Evolutionary conservation across 2,329 filamentous ascomycete genomes (phyloP).

Genomic region (Metarhizium brunneum): DNA sequence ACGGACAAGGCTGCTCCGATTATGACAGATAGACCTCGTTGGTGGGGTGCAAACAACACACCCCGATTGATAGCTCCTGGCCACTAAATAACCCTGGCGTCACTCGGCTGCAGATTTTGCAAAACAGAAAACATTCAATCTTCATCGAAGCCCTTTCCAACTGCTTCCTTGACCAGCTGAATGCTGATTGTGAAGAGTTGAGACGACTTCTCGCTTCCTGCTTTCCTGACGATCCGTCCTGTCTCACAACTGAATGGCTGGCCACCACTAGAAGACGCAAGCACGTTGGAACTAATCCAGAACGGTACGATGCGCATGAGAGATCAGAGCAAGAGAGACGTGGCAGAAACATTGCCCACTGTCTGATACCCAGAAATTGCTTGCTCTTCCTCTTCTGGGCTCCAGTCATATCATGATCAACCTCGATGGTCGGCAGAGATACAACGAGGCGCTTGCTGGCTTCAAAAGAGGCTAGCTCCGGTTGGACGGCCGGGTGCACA

Average conservation of each 20-base stretch:
- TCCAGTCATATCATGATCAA: neutral
- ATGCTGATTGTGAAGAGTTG: too few relatives aligned
- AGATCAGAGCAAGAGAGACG: neutral
- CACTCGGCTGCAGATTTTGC: neutral
- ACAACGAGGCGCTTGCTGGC: neutral
- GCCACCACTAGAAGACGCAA: neutral
- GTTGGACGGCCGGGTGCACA: neutral
- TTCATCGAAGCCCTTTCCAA: neutral
- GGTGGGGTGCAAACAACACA: neutral
- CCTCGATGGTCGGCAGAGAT: neutral
- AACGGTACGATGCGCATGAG: neutral
- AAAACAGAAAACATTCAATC: neutral
- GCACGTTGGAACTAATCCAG: neutral
- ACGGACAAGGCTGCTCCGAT: neutral
- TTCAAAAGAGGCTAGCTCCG: neutral
- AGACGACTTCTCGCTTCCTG: neutral
- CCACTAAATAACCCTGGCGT: neutral
- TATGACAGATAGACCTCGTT: neutral
- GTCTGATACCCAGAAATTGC: too few relatives aligned
- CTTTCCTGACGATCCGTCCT: neutral
- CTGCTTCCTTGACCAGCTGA: neutral
- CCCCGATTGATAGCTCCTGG: neutral
- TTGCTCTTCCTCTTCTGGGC: too few relatives aligned
- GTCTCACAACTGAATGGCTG: neutral
- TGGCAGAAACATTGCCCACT: neutral